Evolutionary conservation across 148 eudicot genomes (phyloP).

Genomic region (Amaranthus cruentus): DNA sequence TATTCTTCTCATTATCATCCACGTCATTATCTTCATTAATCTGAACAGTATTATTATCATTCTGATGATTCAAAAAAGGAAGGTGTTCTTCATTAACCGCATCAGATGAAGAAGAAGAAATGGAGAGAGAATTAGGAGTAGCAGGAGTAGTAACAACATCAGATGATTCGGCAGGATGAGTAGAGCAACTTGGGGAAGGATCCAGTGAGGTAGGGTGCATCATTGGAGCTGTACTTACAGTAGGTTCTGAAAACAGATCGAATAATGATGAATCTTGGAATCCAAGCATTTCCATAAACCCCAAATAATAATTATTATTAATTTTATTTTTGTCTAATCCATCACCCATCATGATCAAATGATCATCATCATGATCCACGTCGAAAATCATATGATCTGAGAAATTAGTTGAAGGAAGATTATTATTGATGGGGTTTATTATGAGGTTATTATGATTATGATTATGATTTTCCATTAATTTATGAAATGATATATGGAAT

Average conservation of each 20-base stretch:
- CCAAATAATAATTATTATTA: slow-evolving; percentile 14
- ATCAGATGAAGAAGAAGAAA: slow-evolving; percentile 61
- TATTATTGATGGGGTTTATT: neutral
- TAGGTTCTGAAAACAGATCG: slow-evolving; percentile 28
- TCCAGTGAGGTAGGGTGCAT: neutral
- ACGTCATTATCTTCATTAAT: slow-evolving; percentile 26
- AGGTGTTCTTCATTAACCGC: slow-evolving; percentile 30
- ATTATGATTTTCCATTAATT: slow-evolving; percentile 9
- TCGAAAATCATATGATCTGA: neutral
- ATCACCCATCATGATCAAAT: slow-evolving; percentile 5
- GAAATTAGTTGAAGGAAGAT: neutral
- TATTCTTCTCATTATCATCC: neutral
- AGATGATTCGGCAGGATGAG: slow-evolving; percentile 27
- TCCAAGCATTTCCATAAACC: slow-evolving; percentile 38
- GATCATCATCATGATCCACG: neutral
- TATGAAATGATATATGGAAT: no score
- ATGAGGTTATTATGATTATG: neutral
- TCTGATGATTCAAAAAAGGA: neutral
- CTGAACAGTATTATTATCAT: slow-evolving; percentile 11
- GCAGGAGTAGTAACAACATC: slow-evolving; percentile 55
- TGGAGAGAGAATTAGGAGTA: slow-evolving; percentile 53
- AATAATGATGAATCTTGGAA: slow-evolving; percentile 29
- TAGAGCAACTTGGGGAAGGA: neutral
- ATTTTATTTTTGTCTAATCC: neutral
- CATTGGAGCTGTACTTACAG: no score